phyloP scores from a whole-genome alignment of 2,329 filamentous ascomycete genomes.

The Fusarium neocosmosporiellum region DNA sequence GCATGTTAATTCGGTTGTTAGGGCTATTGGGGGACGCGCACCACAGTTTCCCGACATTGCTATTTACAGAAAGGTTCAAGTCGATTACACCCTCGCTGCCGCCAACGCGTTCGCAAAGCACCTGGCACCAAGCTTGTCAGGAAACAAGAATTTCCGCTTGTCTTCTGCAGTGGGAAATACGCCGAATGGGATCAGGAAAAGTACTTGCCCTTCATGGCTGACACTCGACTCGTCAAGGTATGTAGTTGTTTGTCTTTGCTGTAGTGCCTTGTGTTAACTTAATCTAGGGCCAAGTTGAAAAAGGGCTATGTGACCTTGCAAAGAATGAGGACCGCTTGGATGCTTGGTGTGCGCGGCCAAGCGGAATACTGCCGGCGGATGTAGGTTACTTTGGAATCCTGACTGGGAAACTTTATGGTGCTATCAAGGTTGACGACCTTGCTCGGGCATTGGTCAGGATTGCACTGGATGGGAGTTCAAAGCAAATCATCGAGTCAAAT shows the following conservation, averaged over 20 bases:
- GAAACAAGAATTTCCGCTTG: background rate
- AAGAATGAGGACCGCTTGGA: background rate
- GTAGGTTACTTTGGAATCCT: background rate
- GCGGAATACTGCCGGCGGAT: background rate
- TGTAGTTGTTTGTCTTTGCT: background rate
- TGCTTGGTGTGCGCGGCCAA: background rate
- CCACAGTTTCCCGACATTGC: background rate
- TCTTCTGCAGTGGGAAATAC: background rate
- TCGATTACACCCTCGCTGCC: background rate
- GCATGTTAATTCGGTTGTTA: background rate
- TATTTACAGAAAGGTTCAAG: background rate
- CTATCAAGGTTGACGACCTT: background rate
- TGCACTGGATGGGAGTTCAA: background rate
- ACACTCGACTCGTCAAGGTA: background rate
- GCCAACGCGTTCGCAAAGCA: background rate
- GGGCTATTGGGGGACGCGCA: background rate
- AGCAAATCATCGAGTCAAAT: background rate
- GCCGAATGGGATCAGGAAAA: background rate
- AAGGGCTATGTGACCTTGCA: background rate
- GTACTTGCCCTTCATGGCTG: background rate
- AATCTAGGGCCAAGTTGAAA: background rate
- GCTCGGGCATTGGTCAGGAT: background rate
- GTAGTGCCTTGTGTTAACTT: background rate
- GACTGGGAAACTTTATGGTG: background rate
- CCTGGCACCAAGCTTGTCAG: background rate